Evolutionary conservation across 1,139 yeast genomes (phyloP).

Genomic region (Diutina mesorugosa): DNA sequence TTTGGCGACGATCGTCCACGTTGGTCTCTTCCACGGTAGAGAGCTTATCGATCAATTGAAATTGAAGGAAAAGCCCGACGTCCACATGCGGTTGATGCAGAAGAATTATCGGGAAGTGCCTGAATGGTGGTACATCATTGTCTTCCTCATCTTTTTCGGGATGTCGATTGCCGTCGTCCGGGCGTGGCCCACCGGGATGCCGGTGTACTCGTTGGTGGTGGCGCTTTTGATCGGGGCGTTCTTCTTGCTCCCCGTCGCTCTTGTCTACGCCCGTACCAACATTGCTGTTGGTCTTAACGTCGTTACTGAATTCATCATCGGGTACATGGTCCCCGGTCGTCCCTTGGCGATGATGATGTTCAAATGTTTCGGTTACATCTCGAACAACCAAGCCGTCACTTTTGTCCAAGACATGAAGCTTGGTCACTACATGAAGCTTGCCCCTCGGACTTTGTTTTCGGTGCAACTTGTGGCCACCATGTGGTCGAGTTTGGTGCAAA

Average conservation of each 20-base stretch:
- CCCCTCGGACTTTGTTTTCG: slow-evolving; percentile 31
- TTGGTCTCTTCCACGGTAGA: slow-evolving; percentile 40
- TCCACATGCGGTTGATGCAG: slow-evolving; percentile 51
- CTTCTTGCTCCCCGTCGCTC: slow-evolving; percentile 30
- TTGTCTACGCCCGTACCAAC: slow-evolving; percentile 29
- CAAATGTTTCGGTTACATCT: slow-evolving; percentile 35
- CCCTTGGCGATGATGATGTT: slow-evolving; percentile 36
- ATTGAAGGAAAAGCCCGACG: slow-evolving; percentile 37
- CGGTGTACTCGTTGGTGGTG: slow-evolving; percentile 23
- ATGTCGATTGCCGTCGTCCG: slow-evolving; percentile 16
- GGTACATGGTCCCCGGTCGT: slow-evolving; percentile 36
- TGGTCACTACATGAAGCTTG: slow-evolving; percentile 41
- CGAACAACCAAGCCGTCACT: slow-evolving; percentile 41
- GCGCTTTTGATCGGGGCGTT: slow-evolving; percentile 28
- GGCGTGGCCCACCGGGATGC: slow-evolving; percentile 30
- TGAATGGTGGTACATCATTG: slow-evolving; percentile 48
- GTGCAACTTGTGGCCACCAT: slow-evolving; percentile 34
- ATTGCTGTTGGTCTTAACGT: slow-evolving; percentile 34
- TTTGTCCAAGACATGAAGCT: slow-evolving; percentile 42
- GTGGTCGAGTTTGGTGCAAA: slow-evolving; percentile 32
- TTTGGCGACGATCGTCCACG: slow-evolving; percentile 44
- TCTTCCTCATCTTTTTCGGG: slow-evolving; percentile 31
- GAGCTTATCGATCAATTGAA: slow-evolving; percentile 35
- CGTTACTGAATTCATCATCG: slow-evolving; percentile 31
- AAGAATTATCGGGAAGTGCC: slow-evolving; percentile 45